These are phyloP conservation scores for Metschnikowia lachancei DNA, from an alignment of 805 yeast genomes.

Conservation along the genomic window DNA sequence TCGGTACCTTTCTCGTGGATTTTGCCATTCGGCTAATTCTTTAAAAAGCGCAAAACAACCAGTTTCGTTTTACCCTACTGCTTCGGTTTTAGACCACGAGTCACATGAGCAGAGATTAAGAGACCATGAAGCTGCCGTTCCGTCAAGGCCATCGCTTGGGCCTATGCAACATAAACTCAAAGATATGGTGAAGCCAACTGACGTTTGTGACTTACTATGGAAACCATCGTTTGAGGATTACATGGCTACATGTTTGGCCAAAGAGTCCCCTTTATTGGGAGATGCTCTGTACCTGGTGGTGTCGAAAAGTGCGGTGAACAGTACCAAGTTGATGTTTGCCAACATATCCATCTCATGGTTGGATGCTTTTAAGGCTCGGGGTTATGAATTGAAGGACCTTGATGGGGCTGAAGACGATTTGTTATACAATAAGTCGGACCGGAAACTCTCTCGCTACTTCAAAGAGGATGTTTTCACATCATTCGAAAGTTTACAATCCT, in stretches of 20 bases:
- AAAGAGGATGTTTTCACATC: constrained; percentile 3
- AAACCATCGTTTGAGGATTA: constrained; percentile 30
- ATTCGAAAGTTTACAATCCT: constrained; percentile 6
- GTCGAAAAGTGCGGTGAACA: constrained; percentile 13
- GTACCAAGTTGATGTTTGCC: constrained; percentile 26
- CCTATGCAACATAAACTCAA: constrained; percentile 11
- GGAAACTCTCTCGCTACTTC: constrained; percentile 1
- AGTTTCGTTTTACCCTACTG: constrained; percentile 28
- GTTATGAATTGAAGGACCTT: constrained; percentile 18
- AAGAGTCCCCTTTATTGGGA: constrained; percentile 30
- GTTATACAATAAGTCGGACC: constrained; percentile 7
- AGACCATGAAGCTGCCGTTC: constrained; percentile 36
- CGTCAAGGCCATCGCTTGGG: constrained; percentile 25
- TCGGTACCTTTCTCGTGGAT: not conserved
- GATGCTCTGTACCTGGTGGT: constrained; percentile 24
- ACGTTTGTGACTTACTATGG: constrained; percentile 34
- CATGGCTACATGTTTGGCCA: constrained; percentile 29
- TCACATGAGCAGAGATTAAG: constrained; percentile 28
- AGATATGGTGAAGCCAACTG: constrained; percentile 35
- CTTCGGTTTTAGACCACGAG: constrained; percentile 27
- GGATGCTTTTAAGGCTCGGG: constrained; percentile 25
- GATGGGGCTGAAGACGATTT: constrained; percentile 14
- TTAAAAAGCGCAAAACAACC: not conserved
- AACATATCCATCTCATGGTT: constrained; percentile 32
- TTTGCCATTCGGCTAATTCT: not conserved